Evolutionary conservation across 352 stramenopile genomes (phyloP), one percentile per base, ranked within the genome.

Genomic region (Phytophthora cajani): DNA sequence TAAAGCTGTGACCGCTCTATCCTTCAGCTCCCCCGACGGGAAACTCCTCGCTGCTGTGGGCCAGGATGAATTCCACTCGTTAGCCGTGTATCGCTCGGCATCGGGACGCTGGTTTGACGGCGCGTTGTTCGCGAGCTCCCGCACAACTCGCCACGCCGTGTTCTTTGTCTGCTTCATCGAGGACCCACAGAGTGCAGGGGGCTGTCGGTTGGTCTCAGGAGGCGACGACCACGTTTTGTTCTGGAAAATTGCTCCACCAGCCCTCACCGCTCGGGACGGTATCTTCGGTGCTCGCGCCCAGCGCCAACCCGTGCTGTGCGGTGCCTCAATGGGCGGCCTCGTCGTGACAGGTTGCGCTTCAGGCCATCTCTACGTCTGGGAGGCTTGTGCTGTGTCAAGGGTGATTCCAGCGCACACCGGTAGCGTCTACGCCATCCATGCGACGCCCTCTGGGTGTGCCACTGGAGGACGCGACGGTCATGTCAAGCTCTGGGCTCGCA

Each of bases 331-430:
- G 44, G 84, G 81, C 6, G 74, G 59, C 10, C 52, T 81, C 17
- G 69, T 89, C 0, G 72, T 91, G 52, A 95, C 87, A 4, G 84
- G 85, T 25, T 86, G 78, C 8, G 75, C 77, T 12, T 89, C 84
- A 0, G 87, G 87, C 3, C 87, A 93, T 51, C 56, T 95, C 12
- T 93, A 93, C 57, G 74, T 81, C 36, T 95, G 87, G 87, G 84
- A 95, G 44, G 81, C 84, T 8, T 80, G 80, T 46, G 74, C 80
- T 4, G 82, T 95, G 3, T 71, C 77, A 2, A 69, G 76, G 33
- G 84, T 81, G 7, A 58, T 95, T 12, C 85, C 87, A n/a, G 85
- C 80, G 14, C 87, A 95, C 58, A 82, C 79, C 19, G 84, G 86
- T 2, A 81, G 80, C 1, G 80, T 95, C 30, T 92, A 95, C 49